These are phyloP conservation scores for Ephemerocybe angulata DNA, from an alignment of 768 basidiomycete genomes.

Conservation along the genomic window DNA sequence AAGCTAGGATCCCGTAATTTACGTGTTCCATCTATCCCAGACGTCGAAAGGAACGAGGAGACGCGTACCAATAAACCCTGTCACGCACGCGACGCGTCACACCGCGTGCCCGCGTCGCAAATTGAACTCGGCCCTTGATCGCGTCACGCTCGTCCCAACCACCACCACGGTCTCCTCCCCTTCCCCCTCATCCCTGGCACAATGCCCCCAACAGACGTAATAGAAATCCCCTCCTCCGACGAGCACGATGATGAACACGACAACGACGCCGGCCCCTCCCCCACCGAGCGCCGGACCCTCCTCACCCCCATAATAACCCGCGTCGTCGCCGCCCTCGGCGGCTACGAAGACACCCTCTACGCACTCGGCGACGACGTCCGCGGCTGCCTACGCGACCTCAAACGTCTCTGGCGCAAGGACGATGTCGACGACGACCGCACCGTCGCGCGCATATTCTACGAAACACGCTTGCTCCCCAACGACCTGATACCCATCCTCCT, in stretches of 20 bases:
- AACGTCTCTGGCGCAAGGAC: constrained; percentile 94
- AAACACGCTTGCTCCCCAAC: constrained; percentile 79
- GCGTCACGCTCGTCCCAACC: background rate
- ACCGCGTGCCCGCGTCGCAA: background rate
- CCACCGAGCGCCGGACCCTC: constrained; percentile 45
- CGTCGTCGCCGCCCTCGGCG: constrained; percentile 80
- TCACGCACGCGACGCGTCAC: constrained; percentile 3
- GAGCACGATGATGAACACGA: constrained; percentile 26
- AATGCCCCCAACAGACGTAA: constrained; percentile 28
- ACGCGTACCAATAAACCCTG: background rate
- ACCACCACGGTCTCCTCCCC: background rate
- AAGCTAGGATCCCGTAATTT: too few relatives aligned
- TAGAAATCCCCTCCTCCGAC: constrained; percentile 37
- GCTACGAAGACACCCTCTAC: constrained; percentile 63
- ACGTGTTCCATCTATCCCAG: too few relatives aligned
- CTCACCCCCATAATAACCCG: constrained; percentile 66
- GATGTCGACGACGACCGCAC: constrained; percentile 96
- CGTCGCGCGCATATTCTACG: constrained; percentile 89
- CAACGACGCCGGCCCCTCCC: constrained; percentile 4
- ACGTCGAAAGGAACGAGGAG: background rate
- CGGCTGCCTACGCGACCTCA: constrained; percentile 89
- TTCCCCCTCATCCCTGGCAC: background rate
- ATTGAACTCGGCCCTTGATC: too few relatives aligned
- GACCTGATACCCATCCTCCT: constrained; percentile 86
- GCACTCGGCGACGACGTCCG: constrained; percentile 77